Base-by-base conservation (phyloP, 805 yeast species). In the Starmerella scarabaei region DNA sequence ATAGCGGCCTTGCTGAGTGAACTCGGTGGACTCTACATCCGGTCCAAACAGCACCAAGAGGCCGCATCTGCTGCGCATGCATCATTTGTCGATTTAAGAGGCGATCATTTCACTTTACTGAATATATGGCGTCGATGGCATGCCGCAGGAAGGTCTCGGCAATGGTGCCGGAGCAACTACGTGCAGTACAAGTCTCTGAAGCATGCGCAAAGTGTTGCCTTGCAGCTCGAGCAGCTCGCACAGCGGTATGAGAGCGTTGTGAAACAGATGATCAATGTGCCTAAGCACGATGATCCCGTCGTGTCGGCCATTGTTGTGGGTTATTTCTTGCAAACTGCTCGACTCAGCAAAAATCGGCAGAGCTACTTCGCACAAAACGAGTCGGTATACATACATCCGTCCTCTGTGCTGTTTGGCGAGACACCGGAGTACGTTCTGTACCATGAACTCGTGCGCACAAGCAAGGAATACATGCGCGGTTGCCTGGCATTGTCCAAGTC, bases 1-100 rank as follows among this genome's bases (percentile, higher is more conserved):
- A 80, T 88, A 4, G 80, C 88, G 26, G 77, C 97, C 0, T 84
- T 91, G 94, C 67, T 91, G 0, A 80, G 94, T 0, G 94, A 86
- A 4, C 91, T 82, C 34, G 76, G 80, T 9, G 69, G 76, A 0
- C 40, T 74, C 21, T 88, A 83, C 55, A 76, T 72, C 56, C 63
- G 96, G 42, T 96, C 96, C 1, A 78, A 75, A 51, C 86, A 77
- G 35, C 74, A 78, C 51, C 77, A 74, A 50, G 72, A 71, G 32
- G 68, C 72, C 33, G 94, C 95, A 0, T 95, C 86, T 53, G 73
- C 71, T 47, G 73, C 75, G 43, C 79, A 82, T 50, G 77, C 75
- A 24, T 64, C 75, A 35, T 84, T 91, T 55, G 75, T 47, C 77
- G 77, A 52, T 75, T 78, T 3, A 93, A 93, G 1, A 0, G 81